Evolutionary conservation across 108 stramenopile species (phyloP).

Genomic region (Cyclostephanos tholiformis): DNA sequence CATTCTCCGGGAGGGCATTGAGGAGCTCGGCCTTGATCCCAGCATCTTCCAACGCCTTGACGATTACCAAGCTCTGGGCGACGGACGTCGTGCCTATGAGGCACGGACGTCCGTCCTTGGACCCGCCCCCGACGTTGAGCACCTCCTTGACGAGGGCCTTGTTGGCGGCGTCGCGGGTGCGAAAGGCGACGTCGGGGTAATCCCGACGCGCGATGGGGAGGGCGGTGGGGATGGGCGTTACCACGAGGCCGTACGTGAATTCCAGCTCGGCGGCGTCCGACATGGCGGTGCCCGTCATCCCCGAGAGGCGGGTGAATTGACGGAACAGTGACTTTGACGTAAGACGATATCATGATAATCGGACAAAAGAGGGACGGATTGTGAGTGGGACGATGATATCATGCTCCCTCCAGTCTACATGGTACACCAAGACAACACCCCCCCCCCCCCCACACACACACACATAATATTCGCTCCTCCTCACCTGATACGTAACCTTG

Average conservation of each 20-base stretch:
- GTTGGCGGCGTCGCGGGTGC: constrained; percentile 88
- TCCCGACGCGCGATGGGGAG: constrained; percentile 92
- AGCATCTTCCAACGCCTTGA: constrained; percentile 72
- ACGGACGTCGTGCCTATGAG: constrained; percentile 95
- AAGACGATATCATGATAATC: no score
- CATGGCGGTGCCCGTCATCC: constrained; percentile 96
- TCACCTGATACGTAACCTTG: constrained; percentile 94
- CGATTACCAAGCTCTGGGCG: constrained; percentile 83
- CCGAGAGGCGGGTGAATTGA: constrained; percentile 88
- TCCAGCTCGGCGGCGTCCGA: constrained; percentile 89
- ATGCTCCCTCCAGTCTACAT: no score
- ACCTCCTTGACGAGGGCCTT: constrained; percentile 85
- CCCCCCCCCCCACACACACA: no score
- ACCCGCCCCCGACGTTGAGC: constrained; percentile 71
- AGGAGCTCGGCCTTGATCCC: constrained; percentile 86
- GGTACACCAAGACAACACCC: no score
- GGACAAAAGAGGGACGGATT: background rate
- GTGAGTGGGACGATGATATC: no score
- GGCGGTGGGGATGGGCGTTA: constrained; percentile 89
- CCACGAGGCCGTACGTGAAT: constrained; percentile 80
- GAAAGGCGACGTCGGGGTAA: constrained; percentile 92
- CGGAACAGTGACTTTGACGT: constrained; percentile 83
- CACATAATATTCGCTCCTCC: constrained; percentile 7
- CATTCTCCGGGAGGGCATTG: constrained; percentile 93
- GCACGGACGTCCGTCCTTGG: constrained; percentile 82